Evolutionary conservation across 192 early-diverging fungal genomes (phyloP), one percentile per base, ranked within the genome.

Genomic region (Rhizoclosmatium sp.): DNA sequence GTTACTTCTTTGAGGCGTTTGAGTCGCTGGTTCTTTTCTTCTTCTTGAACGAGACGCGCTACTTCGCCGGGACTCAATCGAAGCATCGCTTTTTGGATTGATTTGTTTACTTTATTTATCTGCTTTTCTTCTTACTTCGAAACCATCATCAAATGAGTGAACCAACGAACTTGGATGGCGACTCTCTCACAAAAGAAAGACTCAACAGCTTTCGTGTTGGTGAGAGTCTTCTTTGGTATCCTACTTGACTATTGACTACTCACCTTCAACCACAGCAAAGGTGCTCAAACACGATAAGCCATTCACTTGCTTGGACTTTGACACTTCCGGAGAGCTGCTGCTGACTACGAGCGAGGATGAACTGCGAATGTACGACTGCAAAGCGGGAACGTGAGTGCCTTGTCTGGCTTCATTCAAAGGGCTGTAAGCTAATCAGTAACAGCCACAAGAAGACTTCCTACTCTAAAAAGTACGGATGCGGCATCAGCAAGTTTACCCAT

Each of bases 401-500:
- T 61, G 65, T 31, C 31, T 31, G 31, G 31, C 31, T 31, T 31
- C 31, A 31, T 31, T 31, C 31, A 31, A 31, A 31, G 31, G 31
- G 31, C 31, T 31, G 31, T 0, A 31, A 31, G 31, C 7, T 42
- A 21, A n/a, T 40, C 16, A 23, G 59, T 19, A 12, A 3, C 73
- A 94, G 90, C 19, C 84, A 90, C 47, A 89, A 90, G 72, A 92
- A 92, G 51, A 91, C 92, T 0, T 82, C 94, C 14, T 96, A 90
- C 80, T 96, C 94, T 80, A 97, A 98, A 87, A 99, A 99, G 60
- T 99, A 98, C 79, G 98, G 98, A 4, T 96, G 95, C 65, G 86
- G 91, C 46, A 81, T 96, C 41, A 95, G 94, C 1, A 88, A 92
- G 23, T 99, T 98, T 76, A 97, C 97, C 12, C 94, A 96, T 82